Evolutionary conservation across 2,329 filamentous ascomycete species (phyloP).

Genomic region (Berkeleyomyces rouxiae): DNA sequence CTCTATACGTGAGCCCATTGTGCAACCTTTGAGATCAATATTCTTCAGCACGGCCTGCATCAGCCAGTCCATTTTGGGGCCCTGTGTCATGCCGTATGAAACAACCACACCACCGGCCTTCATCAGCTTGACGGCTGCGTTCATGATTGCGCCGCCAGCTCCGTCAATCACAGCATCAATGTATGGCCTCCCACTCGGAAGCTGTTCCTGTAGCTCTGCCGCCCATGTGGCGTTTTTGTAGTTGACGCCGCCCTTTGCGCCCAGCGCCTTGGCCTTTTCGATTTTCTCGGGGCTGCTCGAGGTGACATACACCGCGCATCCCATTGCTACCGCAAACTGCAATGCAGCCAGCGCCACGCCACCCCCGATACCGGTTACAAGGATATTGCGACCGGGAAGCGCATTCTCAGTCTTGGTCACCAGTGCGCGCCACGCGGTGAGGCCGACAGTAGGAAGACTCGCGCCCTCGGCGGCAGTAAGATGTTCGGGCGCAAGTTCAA

Average conservation of each 20-base stretch:
- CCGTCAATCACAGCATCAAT: constrained; percentile 81
- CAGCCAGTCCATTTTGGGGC: constrained; percentile 69
- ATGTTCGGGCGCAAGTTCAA: constrained; percentile 61
- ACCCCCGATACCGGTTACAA: constrained; percentile 84
- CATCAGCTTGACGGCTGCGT: constrained; percentile 48
- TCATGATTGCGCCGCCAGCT: constrained; percentile 72
- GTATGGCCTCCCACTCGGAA: constrained; percentile 49
- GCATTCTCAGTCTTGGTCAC: constrained; percentile 59
- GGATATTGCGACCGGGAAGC: constrained; percentile 50
- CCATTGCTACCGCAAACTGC: constrained; percentile 59
- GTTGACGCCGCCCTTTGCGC: constrained; percentile 64
- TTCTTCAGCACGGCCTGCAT: constrained; percentile 79
- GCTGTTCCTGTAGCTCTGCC: constrained; percentile 45
- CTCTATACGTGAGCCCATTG: constrained; percentile 82
- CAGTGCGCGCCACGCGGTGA: constrained; percentile 79
- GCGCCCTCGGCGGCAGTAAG: constrained; percentile 60
- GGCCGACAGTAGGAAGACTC: constrained; percentile 65
- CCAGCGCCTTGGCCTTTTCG: constrained; percentile 49
- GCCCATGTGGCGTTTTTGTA: constrained; percentile 75
- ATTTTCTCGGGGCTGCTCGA: constrained; percentile 63
- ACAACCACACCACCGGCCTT: constrained; percentile 73
- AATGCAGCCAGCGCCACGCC: constrained; percentile 74
- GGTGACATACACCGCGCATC: constrained; percentile 67
- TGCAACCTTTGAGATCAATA: constrained; percentile 69
- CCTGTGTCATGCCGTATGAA: constrained; percentile 79